Evolutionary conservation across 2,329 filamentous ascomycete genomes (phyloP).

Genomic region (Cadophora luteo-olivacea): DNA sequence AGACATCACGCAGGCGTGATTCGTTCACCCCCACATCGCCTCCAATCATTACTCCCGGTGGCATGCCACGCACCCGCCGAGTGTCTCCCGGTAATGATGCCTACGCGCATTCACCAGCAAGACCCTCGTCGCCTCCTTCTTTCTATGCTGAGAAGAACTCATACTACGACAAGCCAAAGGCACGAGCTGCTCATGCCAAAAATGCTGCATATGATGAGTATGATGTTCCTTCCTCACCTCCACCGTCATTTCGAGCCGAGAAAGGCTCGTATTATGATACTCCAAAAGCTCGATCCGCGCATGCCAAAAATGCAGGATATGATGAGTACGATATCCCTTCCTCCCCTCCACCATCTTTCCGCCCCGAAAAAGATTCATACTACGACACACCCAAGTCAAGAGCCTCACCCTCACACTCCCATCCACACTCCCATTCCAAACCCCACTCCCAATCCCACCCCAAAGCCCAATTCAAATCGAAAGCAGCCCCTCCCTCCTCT

Average conservation of each 20-base stretch:
- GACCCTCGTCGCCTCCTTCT: background rate
- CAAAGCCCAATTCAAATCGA: background rate
- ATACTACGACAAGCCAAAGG: background rate
- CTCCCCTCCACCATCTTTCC: too few species aligned
- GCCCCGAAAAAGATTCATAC: background rate
- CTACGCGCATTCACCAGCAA: background rate
- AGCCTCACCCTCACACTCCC: too few species aligned
- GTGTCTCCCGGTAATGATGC: background rate
- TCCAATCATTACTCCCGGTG: background rate
- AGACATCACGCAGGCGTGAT: background rate
- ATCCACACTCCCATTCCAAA: background rate
- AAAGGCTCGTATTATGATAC: too few species aligned
- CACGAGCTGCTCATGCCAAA: background rate
- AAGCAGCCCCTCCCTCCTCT: background rate
- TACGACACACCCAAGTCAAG: background rate
- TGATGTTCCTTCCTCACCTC: background rate
- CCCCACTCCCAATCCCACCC: background rate
- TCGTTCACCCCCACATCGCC: background rate
- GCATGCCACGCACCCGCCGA: background rate
- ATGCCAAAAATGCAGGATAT: too few species aligned
- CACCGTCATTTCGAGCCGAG: background rate
- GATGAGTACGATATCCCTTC: too few species aligned
- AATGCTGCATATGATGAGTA: background rate
- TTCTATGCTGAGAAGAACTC: background rate
- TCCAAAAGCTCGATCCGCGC: too few species aligned